Evolutionary conservation across 371 early-diverging fungal species (phyloP), one percentile per base, ranked within the genome.

Genomic region (Dinochytrium kinnereticum): DNA sequence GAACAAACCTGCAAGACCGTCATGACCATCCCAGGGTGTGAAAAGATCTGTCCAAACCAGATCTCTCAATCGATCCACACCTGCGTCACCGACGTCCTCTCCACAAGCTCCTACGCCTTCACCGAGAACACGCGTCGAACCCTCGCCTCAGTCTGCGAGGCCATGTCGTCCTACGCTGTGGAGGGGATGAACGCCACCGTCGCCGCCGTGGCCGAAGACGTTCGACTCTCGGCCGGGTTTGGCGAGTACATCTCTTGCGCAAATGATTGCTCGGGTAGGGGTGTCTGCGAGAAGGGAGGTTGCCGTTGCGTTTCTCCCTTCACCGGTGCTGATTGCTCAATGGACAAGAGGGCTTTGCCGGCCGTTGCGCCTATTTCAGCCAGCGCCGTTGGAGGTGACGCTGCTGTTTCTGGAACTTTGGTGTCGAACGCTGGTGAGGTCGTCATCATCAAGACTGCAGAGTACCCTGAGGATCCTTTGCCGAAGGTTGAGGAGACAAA

Each of bases 241-340:
- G 73, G 68, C 15, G 38, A 61, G 3, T 7, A 57, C 57, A 36
- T 38, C 34, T 24, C 30, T 2, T 73, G 74, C 39, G n/a, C 13
- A 2, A 73, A 73, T 64, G 30, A 68, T 50, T 73, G 74, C 74
- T 39, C 40, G 7, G 74, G 69, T 5, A 5, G 55, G 2, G 74
- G 74, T 40, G 36, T 21, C 15, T 73, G 74, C 64, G 49, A 30
- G 50, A 3, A 10, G 30, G 3, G 19, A 1, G 74, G 74, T 15
- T 73, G 74, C 49, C 17, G 10, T 19, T 73, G 74, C 69, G 51
- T n/a, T n/a, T 33, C 50, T 28, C 59, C 55, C 15, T 73, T 1
- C 59, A 39, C 69, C 39, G 74, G 74, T 15, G 49, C 7, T 38
- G 74, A 73, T 40, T 73, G 74, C 65, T 34, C 50, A 28, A 36